Base-by-base conservation (phyloP, 2,329 filamentous ascomycete genomes). In the Ceratocystiopsis minuta region DNA sequence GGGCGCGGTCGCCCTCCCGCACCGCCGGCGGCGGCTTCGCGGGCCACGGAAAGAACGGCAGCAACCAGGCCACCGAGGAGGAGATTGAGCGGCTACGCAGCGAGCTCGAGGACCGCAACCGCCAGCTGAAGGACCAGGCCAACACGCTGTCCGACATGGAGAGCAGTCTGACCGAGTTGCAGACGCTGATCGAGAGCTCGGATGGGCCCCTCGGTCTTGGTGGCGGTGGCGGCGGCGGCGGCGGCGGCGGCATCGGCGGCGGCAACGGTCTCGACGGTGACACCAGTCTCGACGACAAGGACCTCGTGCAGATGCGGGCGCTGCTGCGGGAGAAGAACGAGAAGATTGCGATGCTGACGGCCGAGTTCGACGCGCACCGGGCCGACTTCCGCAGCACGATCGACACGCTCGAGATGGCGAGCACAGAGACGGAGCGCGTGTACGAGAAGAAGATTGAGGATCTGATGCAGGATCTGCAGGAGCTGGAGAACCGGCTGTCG, bases 321-420 rank as follows among this genome's bases (percentile, higher is more conserved):
- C 62, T 93, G 51, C 62, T 98, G 42, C 73, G 84, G 18, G 90
- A 98, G 61, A 95, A 93, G 69, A 95, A 95, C 53, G 90, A 98
- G 45, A 94, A 87, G 64, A 95, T 98, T 50, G 78, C 80, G 20
- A 78, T 88, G 67, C 71, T 98, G 51, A 96, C 87, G 1, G 75
- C 83, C 10, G 90, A 98, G 55, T 98, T 98, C 53, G 90, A 98
- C 55, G 76, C 80, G 11, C 88, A 98, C 56, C 74, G 90, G 45
- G 88, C 90, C 16, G 90, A 98, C 58, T 98, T 98, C 61, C 71
- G 90, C 50, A 94, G 84, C 58, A 98, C 90, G 16, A 90, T 98
- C 47, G 90, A 98, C 60, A 94, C 88, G 0, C 67, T 98, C 40
- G 90, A 98, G 59, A 74, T 96, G 64, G 92, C 90, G 3, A 93